A percentile compares a stretch with the other conserved stretches of the same genome.
Conservation (phyloP, 2,329 filamentous ascomycete genomes). For the Herpotrichia juniperi region DNA sequence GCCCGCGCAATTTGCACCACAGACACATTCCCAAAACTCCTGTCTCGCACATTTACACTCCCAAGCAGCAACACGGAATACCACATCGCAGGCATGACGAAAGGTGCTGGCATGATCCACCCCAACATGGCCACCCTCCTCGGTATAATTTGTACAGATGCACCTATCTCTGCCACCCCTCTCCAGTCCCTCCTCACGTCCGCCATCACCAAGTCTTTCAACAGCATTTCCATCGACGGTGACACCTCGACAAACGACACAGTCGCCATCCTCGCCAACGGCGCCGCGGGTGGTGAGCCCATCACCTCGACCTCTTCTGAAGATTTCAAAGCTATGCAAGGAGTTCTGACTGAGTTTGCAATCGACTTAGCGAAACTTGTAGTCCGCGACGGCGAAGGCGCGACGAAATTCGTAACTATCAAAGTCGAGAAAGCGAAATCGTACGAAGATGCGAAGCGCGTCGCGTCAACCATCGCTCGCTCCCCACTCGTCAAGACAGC, state of each 20-base stretch:
- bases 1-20: slow-evolving; percentile 97
- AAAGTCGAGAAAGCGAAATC: slow-evolving; percentile 75
- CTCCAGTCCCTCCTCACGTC: slow-evolving; percentile 73
- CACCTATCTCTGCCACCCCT: slow-evolving; percentile 71
- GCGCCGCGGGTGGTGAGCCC: slow-evolving; percentile 77
- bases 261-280: slow-evolving; percentile 92
- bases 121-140: slow-evolving; percentile 98
- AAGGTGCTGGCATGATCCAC: slow-evolving; percentile 98
- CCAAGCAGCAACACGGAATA: slow-evolving; percentile 82
- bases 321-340: slow-evolving; percentile 74
- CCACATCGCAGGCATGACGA: slow-evolving; percentile 90
- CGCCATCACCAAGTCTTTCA: slow-evolving; percentile 86
- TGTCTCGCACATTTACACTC: slow-evolving; percentile 82
- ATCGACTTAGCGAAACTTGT: slow-evolving; percentile 88
- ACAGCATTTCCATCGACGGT: slow-evolving; percentile 95
- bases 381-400: slow-evolving; percentile 94
- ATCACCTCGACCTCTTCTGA: slow-evolving; percentile 60
- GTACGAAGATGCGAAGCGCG: slow-evolving; percentile 73
- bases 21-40: slow-evolving; percentile 96
- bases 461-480: slow-evolving; percentile 86
- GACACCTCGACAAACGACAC: slow-evolving; percentile 99
- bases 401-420: slow-evolving; percentile 97
- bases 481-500: slow-evolving; percentile 97
- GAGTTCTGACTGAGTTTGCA: slow-evolving; percentile 76
- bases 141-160: slow-evolving; percentile 90